These are phyloP conservation scores for Sonneratia alba DNA, from an alignment of 345 rosid species.

Conservation along the genomic window DNA sequence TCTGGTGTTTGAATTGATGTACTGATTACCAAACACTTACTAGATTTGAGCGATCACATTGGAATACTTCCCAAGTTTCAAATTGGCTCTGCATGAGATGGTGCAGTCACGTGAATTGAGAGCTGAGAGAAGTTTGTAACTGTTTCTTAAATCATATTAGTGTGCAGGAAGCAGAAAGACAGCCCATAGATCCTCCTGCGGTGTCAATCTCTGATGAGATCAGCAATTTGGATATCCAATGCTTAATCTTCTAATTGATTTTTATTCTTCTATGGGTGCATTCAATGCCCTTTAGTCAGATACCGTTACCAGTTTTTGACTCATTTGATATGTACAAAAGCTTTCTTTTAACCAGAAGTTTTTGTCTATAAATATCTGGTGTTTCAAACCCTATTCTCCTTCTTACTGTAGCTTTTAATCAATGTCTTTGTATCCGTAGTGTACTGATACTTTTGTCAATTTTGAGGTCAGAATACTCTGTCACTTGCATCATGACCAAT, in stretches of 20 bases:
- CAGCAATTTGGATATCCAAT: background rate
- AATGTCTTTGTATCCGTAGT: background rate
- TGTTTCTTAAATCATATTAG: background rate
- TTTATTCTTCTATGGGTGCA: background rate
- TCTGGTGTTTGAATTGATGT: background rate
- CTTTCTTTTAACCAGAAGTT: background rate
- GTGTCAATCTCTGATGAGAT: background rate
- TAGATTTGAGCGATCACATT: background rate
- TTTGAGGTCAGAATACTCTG: constrained; percentile 78
- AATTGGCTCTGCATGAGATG: background rate
- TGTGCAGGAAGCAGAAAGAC: background rate
- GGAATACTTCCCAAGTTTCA: background rate
- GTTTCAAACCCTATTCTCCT: background rate
- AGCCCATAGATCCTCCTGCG: background rate
- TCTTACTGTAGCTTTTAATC: background rate
- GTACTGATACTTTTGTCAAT: background rate
- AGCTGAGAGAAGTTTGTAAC: background rate
- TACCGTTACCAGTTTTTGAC: background rate
- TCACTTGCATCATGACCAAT: constrained; percentile 90
- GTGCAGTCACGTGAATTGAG: background rate
- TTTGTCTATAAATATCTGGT: background rate
- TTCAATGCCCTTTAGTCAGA: background rate
- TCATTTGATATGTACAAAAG: background rate
- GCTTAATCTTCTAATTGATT: background rate
- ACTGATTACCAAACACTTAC: background rate